Evolutionary conservation across 495 filamentous ascomycete genomes (phyloP).

Genomic region (Podospora australis): DNA sequence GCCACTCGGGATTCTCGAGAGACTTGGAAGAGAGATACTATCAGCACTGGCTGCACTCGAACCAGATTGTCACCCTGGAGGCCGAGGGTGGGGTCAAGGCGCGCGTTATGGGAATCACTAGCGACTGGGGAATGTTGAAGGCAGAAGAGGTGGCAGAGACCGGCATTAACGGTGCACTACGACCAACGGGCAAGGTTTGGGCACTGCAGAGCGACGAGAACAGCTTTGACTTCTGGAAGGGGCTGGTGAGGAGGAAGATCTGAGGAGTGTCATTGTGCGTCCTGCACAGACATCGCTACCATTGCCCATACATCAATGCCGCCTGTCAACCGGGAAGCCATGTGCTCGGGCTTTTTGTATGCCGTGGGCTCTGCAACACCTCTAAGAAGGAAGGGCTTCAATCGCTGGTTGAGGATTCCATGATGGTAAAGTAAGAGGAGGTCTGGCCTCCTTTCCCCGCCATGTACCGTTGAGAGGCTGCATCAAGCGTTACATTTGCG

Average conservation of each 20-base stretch:
- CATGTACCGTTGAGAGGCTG: not conserved
- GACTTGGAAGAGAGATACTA: conserved; percentile 77
- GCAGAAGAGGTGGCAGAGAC: conserved; percentile 74
- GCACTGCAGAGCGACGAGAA: conserved; percentile 94
- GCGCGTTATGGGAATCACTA: conserved; percentile 81
- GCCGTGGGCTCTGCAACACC: too few species aligned
- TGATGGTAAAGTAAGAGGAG: too few species aligned
- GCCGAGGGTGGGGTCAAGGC: conserved; percentile 70
- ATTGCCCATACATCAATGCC: not conserved
- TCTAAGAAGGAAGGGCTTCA: not conserved
- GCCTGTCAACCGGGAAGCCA: not conserved
- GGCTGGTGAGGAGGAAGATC: conserved; percentile 76
- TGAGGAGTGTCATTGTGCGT: conserved; percentile 20
- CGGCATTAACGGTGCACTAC: conserved; percentile 37
- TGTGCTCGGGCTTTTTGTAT: not conserved
- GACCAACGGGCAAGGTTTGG: conserved; percentile 69
- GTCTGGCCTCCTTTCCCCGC: conserved; percentile 12
- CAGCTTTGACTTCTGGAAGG: conserved; percentile 96
- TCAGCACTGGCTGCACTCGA: conserved; percentile 78
- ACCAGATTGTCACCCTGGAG: conserved; percentile 86
- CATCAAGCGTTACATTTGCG: conserved; percentile 10
- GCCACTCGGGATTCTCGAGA: conserved; percentile 61
- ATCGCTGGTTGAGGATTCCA: not conserved
- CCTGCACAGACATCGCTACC: too few species aligned
- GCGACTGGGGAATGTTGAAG: conserved; percentile 77